Conservation (phyloP, 768 basidiomycete genomes). For the Fomitopsis pulvina region DNA sequence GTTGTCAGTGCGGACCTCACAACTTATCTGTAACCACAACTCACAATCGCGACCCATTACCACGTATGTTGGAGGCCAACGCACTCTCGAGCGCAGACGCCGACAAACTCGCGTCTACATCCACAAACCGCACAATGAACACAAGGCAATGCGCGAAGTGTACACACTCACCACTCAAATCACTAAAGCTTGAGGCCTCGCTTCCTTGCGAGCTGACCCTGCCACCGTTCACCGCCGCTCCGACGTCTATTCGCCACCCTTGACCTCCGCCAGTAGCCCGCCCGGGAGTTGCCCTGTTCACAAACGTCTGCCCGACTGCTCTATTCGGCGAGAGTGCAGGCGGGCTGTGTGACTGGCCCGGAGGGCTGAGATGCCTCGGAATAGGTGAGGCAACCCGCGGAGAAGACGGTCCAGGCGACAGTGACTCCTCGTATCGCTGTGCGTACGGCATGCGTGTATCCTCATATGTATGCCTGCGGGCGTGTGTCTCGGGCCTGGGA, state of each 20-base stretch:
- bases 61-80: constrained; percentile 65
- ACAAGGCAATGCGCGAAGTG: not conserved
- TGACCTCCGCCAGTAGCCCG: constrained; percentile 6
- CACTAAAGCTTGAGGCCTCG: constrained; percentile 79
- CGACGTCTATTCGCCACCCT: constrained; percentile 35
- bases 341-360: constrained; percentile 56
- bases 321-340: constrained; percentile 51
- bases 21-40: constrained; percentile 25
- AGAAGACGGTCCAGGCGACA: constrained; percentile 6
- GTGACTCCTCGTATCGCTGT: constrained; percentile 4
- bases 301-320: constrained; percentile 38
- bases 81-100: constrained; percentile 79
- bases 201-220: constrained; percentile 63
- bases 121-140: not conserved
- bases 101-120: constrained; percentile 64
- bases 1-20: constrained; percentile 18
- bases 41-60: constrained; percentile 63
- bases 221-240: constrained; percentile 37
- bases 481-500: constrained; percentile 41
- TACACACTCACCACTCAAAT: constrained; percentile 62
- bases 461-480: constrained; percentile 7
- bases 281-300: constrained; percentile 8
- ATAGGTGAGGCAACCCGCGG: constrained; percentile 10
- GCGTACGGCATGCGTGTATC: constrained; percentile 5
- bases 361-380: constrained; percentile 30